phyloP scores from a whole-genome alignment of 371 early-diverging fungal genomes.

The Saksenaea vasiformis region DNA sequence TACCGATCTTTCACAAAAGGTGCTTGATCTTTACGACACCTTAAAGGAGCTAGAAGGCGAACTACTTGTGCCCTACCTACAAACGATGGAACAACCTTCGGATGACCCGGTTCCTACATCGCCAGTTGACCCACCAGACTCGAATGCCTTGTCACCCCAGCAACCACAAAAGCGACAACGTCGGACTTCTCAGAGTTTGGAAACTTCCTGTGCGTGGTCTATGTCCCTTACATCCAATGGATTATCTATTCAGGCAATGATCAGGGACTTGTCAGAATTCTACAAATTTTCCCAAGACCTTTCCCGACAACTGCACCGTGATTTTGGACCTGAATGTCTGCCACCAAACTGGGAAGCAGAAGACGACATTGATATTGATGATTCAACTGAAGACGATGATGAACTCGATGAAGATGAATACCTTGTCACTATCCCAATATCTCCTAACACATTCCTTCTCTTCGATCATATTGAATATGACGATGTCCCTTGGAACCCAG shows the following conservation, averaged over 20 bases:
- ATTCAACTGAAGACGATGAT: conserved; percentile 26
- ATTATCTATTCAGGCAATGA: conserved; percentile 35
- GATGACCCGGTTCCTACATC: not conserved
- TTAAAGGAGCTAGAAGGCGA: conserved; percentile 44
- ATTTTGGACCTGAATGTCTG: conserved; percentile 24
- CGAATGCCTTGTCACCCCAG: not conserved
- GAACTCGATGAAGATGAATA: conserved; percentile 45
- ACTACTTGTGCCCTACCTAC: conserved; percentile 38
- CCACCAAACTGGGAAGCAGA: conserved; percentile 33
- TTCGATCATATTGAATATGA: not conserved
- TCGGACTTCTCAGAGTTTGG: not conserved
- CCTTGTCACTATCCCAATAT: conserved; percentile 38
- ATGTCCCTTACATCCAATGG: conserved; percentile 37
- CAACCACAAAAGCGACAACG: not conserved
- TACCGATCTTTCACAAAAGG: conserved; percentile 48
- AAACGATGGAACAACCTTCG: conserved; percentile 12
- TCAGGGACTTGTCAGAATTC: conserved; percentile 31
- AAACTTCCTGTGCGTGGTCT: conserved; percentile 39
- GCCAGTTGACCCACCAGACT: not conserved
- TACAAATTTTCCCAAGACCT: conserved; percentile 32
- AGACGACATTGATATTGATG: conserved; percentile 19
- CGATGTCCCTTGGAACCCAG: not conserved
- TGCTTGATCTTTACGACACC: conserved; percentile 44
- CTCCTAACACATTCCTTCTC: conserved; percentile 17
- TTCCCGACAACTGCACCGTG: conserved; percentile 32